phyloP scores from a whole-genome alignment of 2,329 filamentous ascomycete genomes.

The Pseudocercospora pini-densiflorae region DNA sequence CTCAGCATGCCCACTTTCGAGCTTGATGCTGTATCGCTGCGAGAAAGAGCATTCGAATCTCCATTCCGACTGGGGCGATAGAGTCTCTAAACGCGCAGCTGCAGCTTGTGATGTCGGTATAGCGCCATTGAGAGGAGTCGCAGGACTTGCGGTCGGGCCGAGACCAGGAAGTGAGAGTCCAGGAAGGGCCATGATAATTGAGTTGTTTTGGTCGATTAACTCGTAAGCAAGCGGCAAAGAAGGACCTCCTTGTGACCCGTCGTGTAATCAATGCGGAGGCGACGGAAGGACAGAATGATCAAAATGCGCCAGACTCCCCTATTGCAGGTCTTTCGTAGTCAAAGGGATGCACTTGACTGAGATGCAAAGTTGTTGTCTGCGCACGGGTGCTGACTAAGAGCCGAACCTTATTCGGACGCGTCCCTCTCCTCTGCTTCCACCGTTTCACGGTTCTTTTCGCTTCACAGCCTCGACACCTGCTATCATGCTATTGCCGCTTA shows the following conservation, averaged over 20 bases:
- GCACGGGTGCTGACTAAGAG: not conserved
- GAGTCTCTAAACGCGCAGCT: conserved; percentile 45
- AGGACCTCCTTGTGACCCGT: no score
- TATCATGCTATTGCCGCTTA: no score
- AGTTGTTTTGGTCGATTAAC: not conserved
- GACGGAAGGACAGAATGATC: no score
- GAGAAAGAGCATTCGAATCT: conserved; percentile 45
- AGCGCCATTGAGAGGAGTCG: conserved; percentile 33
- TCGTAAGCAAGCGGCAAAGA: not conserved
- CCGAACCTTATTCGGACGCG: not conserved
- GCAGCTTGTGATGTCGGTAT: conserved; percentile 18
- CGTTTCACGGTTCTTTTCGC: no score
- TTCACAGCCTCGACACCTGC: no score
- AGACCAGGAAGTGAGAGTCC: conserved; percentile 51
- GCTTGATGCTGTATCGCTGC: conserved; percentile 53
- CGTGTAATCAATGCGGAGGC: not conserved
- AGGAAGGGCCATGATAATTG: conserved; percentile 45
- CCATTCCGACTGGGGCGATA: conserved; percentile 52
- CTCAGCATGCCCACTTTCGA: conserved; percentile 83
- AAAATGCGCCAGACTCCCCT: no score
- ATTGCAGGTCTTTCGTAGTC: not conserved
- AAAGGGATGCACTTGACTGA: not conserved
- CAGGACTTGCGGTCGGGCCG: conserved; percentile 25
- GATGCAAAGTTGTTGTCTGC: not conserved
- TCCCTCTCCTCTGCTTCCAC: no score